These are phyloP conservation scores for Leptographium lundbergii DNA, from an alignment of 2,329 filamentous ascomycete genomes.

Conservation along the genomic window DNA sequence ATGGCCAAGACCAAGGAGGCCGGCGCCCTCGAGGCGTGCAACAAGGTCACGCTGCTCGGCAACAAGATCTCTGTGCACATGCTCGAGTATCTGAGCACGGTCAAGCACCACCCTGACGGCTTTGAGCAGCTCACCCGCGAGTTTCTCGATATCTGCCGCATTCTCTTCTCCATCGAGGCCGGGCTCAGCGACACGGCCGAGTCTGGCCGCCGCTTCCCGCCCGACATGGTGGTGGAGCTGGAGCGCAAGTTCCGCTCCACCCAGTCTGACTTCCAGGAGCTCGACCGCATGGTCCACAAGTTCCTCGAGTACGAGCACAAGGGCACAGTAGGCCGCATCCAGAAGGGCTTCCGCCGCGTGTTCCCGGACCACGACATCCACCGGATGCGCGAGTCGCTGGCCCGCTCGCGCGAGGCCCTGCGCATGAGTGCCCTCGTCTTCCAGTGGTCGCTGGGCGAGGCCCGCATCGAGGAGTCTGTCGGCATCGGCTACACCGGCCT, in stretches of 20 bases:
- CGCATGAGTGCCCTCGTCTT: slow-evolving; percentile 53
- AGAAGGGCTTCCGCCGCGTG: slow-evolving; percentile 50
- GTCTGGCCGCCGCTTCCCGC: slow-evolving; percentile 39
- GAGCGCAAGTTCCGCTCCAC: slow-evolving; percentile 50
- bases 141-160: slow-evolving; percentile 54
- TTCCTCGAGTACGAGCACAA: slow-evolving; percentile 51
- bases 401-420: slow-evolving; percentile 46
- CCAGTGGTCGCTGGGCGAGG: slow-evolving; percentile 49
- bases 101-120: slow-evolving; percentile 39
- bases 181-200: slow-evolving; percentile 39
- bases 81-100: slow-evolving; percentile 48
- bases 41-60: slow-evolving; percentile 43
- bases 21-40: slow-evolving; percentile 37
- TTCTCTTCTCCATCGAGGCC: slow-evolving; percentile 56
- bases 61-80: slow-evolving; percentile 53
- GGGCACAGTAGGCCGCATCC: slow-evolving; percentile 44
- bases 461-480: slow-evolving; percentile 44
- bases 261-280: slow-evolving; percentile 46
- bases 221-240: slow-evolving; percentile 50
- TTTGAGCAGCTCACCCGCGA: slow-evolving; percentile 49
- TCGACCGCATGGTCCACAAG: slow-evolving; percentile 50
- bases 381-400: slow-evolving; percentile 44
- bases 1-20: slow-evolving; percentile 18
- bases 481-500: slow-evolving; percentile 57
- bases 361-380: slow-evolving; percentile 49